phyloP scores from a whole-genome alignment of 2,329 filamentous ascomycete species.

The Bertia moriformis region DNA sequence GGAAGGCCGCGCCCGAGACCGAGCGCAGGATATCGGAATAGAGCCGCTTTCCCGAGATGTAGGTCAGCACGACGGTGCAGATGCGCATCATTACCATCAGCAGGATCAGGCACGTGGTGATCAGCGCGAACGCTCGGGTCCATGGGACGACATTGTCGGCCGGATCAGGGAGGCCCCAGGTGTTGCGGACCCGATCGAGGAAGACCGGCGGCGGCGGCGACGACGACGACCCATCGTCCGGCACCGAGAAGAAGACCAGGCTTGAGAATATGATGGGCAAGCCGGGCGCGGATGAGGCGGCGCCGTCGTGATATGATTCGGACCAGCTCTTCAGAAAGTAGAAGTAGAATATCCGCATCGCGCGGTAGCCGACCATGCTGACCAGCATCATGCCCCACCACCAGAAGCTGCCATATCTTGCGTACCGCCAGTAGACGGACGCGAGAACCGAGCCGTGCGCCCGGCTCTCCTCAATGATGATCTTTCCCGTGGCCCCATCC shows the following conservation, averaged over 20 bases:
- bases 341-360: slow-evolving; percentile 49
- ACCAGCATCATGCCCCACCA: slow-evolving; percentile 58
- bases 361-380: slow-evolving; percentile 47
- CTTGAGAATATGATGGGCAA: slow-evolving; percentile 2
- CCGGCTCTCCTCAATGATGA: slow-evolving; percentile 65
- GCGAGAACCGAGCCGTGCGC: slow-evolving; percentile 62
- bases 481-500: too few species aligned
- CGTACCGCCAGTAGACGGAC: slow-evolving; percentile 70
- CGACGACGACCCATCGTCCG: not conserved
- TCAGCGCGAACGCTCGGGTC: slow-evolving; percentile 54
- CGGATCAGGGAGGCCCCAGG: slow-evolving; percentile 45
- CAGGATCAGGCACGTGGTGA: slow-evolving; percentile 45
- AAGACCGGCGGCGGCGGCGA: too few species aligned
- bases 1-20: slow-evolving; percentile 69
- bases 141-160: slow-evolving; percentile 55
- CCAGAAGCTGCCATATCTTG: slow-evolving; percentile 61
- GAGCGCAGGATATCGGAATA: slow-evolving; percentile 60
- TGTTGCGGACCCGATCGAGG: too few species aligned
- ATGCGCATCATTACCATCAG: slow-evolving; percentile 45
- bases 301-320: slow-evolving; percentile 42
- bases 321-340: slow-evolving; percentile 85
- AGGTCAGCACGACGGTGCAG: slow-evolving; percentile 60
- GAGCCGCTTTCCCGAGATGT: slow-evolving; percentile 61
- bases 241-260: slow-evolving; percentile 1
- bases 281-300: slow-evolving; percentile 3